Evolutionary conservation across 345 rosid genomes (phyloP).

Genomic region (Syzygium aqueum): DNA sequence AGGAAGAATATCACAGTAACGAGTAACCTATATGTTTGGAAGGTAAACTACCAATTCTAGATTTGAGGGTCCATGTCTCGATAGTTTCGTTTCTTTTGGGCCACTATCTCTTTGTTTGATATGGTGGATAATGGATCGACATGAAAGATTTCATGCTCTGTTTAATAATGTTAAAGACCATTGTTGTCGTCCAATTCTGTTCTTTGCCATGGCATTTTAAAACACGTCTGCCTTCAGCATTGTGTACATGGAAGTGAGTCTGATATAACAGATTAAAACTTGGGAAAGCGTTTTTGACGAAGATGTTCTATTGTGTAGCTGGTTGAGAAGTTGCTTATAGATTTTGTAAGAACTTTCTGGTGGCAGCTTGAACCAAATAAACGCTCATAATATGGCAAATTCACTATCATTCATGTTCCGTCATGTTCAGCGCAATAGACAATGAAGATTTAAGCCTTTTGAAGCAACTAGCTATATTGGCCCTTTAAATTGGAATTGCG

Average conservation of each 20-base stretch:
- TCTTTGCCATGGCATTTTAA: not conserved
- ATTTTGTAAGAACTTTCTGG: not conserved
- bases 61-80: constrained; percentile 12
- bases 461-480: not conserved
- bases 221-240: not conserved
- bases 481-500: not conserved
- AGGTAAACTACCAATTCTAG: constrained; percentile 56
- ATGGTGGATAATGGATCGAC: not conserved
- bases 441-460: not conserved
- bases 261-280: not conserved
- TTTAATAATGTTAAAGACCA: not conserved
- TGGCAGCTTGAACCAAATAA: not conserved
- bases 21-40: constrained; percentile 18
- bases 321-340: not conserved
- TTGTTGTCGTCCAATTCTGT: not conserved
- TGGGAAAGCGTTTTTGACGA: not conserved
- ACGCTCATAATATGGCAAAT: not conserved
- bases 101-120: constrained; percentile 1
- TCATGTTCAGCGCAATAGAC: not conserved
- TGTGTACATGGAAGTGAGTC: not conserved
- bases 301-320: not conserved
- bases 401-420: not conserved
- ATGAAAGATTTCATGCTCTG: not conserved
- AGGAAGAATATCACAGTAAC: constrained; percentile 50
- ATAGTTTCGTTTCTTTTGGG: constrained; percentile 7